Evolutionary conservation across 1,284 basidiomycete species (phyloP).

Genomic region (Fomitopsis palustris): DNA sequence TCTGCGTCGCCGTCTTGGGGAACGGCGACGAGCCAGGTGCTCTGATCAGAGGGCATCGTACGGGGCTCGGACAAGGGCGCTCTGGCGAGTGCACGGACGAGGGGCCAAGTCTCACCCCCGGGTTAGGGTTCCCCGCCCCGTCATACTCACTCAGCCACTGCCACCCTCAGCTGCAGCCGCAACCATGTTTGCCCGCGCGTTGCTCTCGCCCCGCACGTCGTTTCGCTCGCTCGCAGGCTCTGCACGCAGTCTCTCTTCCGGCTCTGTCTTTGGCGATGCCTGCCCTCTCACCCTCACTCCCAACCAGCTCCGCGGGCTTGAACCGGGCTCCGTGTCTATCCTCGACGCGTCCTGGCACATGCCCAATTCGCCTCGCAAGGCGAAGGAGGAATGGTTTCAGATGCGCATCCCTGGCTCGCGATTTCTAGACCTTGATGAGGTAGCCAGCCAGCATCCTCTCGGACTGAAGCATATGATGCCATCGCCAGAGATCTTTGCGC

Average conservation of each 20-base stretch:
- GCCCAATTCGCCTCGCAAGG: constrained; percentile 73
- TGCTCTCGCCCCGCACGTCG: constrained; percentile 11
- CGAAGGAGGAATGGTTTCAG: constrained; percentile 60
- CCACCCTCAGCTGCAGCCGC: background rate
- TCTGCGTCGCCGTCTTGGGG: constrained; percentile 77
- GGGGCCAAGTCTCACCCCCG: constrained; percentile 4
- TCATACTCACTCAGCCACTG: background rate
- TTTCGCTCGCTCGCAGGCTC: constrained; percentile 7
- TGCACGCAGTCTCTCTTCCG: constrained; percentile 14
- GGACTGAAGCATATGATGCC: constrained; percentile 97
- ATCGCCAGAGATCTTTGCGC: constrained; percentile 63
- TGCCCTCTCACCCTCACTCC: constrained; percentile 54
- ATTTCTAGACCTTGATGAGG: constrained; percentile 83
- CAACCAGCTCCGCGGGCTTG: constrained; percentile 37
- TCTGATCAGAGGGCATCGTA: constrained; percentile 81
- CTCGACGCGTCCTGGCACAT: constrained; percentile 87
- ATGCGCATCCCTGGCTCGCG: constrained; percentile 73
- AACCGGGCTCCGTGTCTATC: constrained; percentile 36
- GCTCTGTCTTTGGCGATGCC: constrained; percentile 22
- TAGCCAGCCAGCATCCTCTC: constrained; percentile 65
- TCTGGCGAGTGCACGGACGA: background rate
- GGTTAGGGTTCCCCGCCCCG: constrained; percentile 13
- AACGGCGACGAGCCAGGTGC: constrained; percentile 76
- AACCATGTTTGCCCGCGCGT: constrained; percentile 9
- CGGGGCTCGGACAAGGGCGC: background rate